phyloP scores from a whole-genome alignment of 495 filamentous ascomycete genomes.

The Darksidea phi region DNA sequence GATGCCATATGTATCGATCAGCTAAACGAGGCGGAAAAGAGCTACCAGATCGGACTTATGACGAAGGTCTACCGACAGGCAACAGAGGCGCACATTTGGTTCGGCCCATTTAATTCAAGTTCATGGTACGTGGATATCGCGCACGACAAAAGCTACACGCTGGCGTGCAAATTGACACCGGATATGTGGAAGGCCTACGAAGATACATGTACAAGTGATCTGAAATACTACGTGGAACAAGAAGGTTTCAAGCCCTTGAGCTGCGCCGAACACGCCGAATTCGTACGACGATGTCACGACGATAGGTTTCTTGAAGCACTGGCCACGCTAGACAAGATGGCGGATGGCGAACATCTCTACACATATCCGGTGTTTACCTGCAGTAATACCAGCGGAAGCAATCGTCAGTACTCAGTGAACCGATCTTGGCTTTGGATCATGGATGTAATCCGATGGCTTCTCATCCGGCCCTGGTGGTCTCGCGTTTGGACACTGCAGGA shows the following conservation, averaged over 20 bases:
- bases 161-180: background rate
- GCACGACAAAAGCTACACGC: background rate
- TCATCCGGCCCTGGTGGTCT: constrained; percentile 1
- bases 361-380: background rate
- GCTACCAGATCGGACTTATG: constrained; percentile 3
- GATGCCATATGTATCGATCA: background rate
- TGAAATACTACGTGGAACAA: background rate
- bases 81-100: constrained; percentile 4
- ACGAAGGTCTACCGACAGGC: constrained; percentile 3
- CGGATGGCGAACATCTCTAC: background rate
- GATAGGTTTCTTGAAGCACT: background rate
- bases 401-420: background rate
- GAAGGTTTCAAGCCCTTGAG: constrained; percentile 3
- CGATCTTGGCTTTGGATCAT: constrained; percentile 4
- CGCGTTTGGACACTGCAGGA: background rate
- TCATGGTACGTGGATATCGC: background rate
- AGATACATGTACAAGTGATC: background rate
- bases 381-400: background rate
- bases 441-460: constrained; percentile 1
- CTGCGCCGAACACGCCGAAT: background rate
- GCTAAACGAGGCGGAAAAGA: constrained; percentile 1
- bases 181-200: background rate
- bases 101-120: background rate
- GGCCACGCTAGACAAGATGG: constrained; percentile 3
- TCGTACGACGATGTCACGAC: background rate